These are phyloP conservation scores for Nakaseomyces sp. DNA, from an alignment of 1,139 yeast genomes.

Conservation along the genomic window DNA sequence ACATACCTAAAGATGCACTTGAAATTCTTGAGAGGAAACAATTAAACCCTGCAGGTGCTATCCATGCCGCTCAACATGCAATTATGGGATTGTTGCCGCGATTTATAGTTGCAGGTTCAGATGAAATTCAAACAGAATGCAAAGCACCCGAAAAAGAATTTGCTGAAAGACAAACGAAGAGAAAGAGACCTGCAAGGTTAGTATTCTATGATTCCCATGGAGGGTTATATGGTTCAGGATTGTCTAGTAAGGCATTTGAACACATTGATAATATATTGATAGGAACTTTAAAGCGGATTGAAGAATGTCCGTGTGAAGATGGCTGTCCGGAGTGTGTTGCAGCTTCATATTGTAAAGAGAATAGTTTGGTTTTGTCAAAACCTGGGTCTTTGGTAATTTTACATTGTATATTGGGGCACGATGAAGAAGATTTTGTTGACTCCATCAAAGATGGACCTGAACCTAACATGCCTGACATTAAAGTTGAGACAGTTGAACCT, in stretches of 20 bases:
- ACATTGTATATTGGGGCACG: slow-evolving; percentile 40
- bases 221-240: slow-evolving; percentile 69
- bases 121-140: slow-evolving; percentile 84
- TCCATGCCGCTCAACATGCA: slow-evolving; percentile 96
- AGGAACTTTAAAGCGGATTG: slow-evolving; percentile 51
- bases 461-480: slow-evolving; percentile 58
- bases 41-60: slow-evolving; percentile 74
- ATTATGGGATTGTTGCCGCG: slow-evolving; percentile 70
- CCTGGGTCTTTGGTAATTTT: slow-evolving; percentile 75
- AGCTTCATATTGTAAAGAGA: slow-evolving; percentile 70
- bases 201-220: slow-evolving; percentile 79
- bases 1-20: slow-evolving; percentile 60
- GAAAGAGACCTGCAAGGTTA: slow-evolving; percentile 79
- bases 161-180: slow-evolving; percentile 54
- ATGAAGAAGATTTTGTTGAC: slow-evolving; percentile 39
- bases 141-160: slow-evolving; percentile 95
- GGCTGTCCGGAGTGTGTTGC: slow-evolving; percentile 86
- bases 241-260: slow-evolving; percentile 70
- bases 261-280: slow-evolving; percentile 56
- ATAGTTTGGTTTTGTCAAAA: slow-evolving; percentile 73
- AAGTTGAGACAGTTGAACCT: slow-evolving; percentile 60
- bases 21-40: slow-evolving; percentile 47
- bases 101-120: slow-evolving; percentile 51
- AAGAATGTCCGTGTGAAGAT: slow-evolving; percentile 64
- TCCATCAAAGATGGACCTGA: slow-evolving; percentile 74